phyloP scores from a whole-genome alignment of 306 rosid species.

The Chamaecrista fasciculata region DNA sequence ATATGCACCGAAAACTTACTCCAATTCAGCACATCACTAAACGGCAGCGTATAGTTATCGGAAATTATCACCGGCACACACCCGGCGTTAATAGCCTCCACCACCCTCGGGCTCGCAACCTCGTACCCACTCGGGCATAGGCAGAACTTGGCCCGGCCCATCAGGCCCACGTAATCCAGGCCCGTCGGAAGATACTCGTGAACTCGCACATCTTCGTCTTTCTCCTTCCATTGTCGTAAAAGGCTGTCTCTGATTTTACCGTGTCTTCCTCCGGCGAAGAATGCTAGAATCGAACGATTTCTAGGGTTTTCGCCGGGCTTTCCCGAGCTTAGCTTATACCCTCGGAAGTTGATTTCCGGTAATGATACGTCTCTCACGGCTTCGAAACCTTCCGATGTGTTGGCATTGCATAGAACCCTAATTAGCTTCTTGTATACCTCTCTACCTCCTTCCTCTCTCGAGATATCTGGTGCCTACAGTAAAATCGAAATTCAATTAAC shows the following conservation, averaged over 20 bases:
- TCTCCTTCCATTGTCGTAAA: constrained; percentile 55
- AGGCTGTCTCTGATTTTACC: constrained; percentile 48
- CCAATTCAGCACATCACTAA: constrained; percentile 74
- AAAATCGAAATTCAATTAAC: too few relatives aligned
- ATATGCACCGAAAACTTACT: constrained; percentile 48
- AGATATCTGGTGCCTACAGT: constrained; percentile 67
- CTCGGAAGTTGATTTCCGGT: constrained; percentile 54
- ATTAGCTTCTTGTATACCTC: constrained; percentile 45
- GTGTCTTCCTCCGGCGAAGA: constrained; percentile 76
- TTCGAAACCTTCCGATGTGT: constrained; percentile 60
- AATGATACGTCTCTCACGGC: constrained; percentile 54
- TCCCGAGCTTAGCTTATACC: constrained; percentile 31
- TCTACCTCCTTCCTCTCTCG: constrained; percentile 32
- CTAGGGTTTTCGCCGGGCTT: neutral
- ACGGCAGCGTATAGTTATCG: constrained; percentile 51
- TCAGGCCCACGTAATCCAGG: constrained; percentile 32
- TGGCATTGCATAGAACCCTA: constrained; percentile 71
- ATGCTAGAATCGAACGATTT: constrained; percentile 51
- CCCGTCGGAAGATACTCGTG: constrained; percentile 50
- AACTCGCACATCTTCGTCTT: constrained; percentile 55
- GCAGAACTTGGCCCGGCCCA: constrained; percentile 61
- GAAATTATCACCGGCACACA: constrained; percentile 76
- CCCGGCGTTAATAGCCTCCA: constrained; percentile 52
- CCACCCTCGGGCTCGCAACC: constrained; percentile 82
- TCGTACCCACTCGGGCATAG: constrained; percentile 83